Evolutionary conservation across 306 rosid genomes (phyloP), one percentile per base, ranked within the genome.

Genomic region (Pyrus bretschneideri): DNA sequence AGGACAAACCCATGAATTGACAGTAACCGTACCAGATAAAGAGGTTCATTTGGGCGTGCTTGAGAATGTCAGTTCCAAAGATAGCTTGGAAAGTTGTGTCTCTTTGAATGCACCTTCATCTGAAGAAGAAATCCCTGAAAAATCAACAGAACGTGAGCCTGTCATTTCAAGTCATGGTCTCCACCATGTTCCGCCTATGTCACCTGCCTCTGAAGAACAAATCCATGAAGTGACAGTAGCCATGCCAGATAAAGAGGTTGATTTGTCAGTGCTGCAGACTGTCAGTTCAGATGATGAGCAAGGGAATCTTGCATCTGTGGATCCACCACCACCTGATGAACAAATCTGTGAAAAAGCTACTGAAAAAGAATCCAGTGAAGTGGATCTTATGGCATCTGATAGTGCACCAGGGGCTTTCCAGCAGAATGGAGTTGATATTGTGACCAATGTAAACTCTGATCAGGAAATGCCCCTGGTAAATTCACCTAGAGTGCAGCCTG

Each of bases 361-460:
- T 55, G 79, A 74, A 70, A 67, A 44, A 25, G 83, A 74, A 59
- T 73, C 29, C 70, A 59, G 70, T 74, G 83, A 65, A 76, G 70
- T 66, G 70, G 64, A 54, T 19, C 57, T 27, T 74, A 27, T 52
- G 25, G 68, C 77, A 23, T 40, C 83, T 68, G 82, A 80, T 71
- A 55, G 64, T 79, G 80, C 14, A 76, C 72, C 76, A 71, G 65
- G 54, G 69, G 60, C 73, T 13, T 79, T 79, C 65, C 87, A 76
- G 77, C 85, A 81, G 77, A 89, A 84, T 67, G 81, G 64, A 77
- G 65, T 54, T 59, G 77, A n/a, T 75, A 72, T 57, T 79, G 68
- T 81, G 11, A 27, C 73, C 80, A 30, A 69, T 73, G 64, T 75
- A 45, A 82, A 78, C 74, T 30, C 80, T 77, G 78, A 11, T 52